Evolutionary conservation across 2,329 filamentous ascomycete genomes (phyloP).

Genomic region (Paracamarosporium sp.): DNA sequence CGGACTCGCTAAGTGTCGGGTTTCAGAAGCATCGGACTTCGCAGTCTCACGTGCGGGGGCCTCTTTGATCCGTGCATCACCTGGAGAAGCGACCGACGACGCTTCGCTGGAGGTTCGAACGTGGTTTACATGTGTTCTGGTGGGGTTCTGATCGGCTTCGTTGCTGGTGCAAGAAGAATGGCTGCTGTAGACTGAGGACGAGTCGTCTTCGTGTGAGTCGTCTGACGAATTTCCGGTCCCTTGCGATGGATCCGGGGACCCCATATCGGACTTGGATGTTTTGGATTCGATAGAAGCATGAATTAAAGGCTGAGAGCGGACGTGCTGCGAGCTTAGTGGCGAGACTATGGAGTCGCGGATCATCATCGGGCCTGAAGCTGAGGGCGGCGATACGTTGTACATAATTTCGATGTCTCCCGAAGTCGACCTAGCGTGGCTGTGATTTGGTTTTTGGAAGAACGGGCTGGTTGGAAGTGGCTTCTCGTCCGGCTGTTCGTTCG

Average conservation of each 20-base stretch:
- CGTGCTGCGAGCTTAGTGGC: constrained; percentile 31
- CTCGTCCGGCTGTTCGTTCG: constrained; percentile 34
- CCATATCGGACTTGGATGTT: constrained; percentile 18
- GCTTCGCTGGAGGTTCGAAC: constrained; percentile 20
- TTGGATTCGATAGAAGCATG: constrained; percentile 22
- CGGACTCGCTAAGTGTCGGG: constrained; percentile 22
- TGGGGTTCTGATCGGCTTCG: constrained; percentile 35
- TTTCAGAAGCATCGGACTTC: constrained; percentile 22
- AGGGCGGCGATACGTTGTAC: constrained; percentile 42
- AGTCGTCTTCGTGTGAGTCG: constrained; percentile 44
- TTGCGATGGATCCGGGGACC: constrained; percentile 19
- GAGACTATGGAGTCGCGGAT: constrained; percentile 40
- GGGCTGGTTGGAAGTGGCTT: constrained; percentile 37
- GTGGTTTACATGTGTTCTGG: constrained; percentile 16
- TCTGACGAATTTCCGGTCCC: constrained; percentile 40
- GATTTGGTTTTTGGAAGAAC: constrained; percentile 29
- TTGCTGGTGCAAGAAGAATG: constrained; percentile 49
- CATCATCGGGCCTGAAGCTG: constrained; percentile 24
- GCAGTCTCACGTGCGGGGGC: constrained; percentile 14
- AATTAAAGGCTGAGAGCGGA: constrained; percentile 20
- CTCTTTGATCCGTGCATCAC: constrained; percentile 33
- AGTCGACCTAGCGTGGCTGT: constrained; percentile 26
- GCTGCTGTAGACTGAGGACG: constrained; percentile 48
- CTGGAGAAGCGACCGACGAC: constrained; percentile 28
- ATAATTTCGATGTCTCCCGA: constrained; percentile 25